A percentile compares a stretch with the other conserved stretches of the same genome.
Evolutionary conservation across 2,329 filamentous ascomycete species (phyloP).

Genomic region (Exophiala sp.): DNA sequence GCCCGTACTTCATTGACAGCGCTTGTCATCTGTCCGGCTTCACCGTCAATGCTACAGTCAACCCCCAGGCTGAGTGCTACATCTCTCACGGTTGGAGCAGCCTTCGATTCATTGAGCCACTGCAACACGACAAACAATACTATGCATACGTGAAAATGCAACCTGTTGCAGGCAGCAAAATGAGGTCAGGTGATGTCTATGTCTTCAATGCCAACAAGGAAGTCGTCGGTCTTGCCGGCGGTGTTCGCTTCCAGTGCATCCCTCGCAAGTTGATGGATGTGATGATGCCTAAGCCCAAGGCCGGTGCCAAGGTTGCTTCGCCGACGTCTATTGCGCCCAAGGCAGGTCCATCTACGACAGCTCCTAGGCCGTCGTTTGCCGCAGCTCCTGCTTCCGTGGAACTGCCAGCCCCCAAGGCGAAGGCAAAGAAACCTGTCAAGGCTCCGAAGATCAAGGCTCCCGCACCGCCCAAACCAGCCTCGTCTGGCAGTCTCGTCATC

Average conservation of each 20-base stretch:
- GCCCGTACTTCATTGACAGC: conserved; percentile 38
- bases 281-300: conserved; percentile 35
- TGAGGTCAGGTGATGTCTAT: conserved; percentile 56
- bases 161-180: conserved; percentile 42
- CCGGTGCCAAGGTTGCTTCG: conserved; percentile 27
- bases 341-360: conserved; percentile 10
- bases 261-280: conserved; percentile 39
- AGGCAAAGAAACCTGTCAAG: conserved; percentile 30
- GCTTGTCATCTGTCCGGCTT: conserved; percentile 36
- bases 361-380: conserved; percentile 10
- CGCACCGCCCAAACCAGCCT: conserved; percentile 27
- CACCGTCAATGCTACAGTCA: conserved; percentile 41
- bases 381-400: conserved; percentile 16
- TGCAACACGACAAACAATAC: conserved; percentile 50
- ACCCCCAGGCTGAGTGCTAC: conserved; percentile 55
- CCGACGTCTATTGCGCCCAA: conserved; percentile 28
- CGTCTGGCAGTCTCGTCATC: conserved; percentile 32
- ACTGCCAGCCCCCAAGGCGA: conserved; percentile 29
- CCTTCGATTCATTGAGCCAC: conserved; percentile 51
- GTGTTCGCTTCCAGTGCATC: conserved; percentile 46
- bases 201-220: conserved; percentile 52
- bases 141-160: conserved; percentile 59
- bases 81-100: conserved; percentile 58
- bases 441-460: conserved; percentile 31
- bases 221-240: conserved; percentile 48